Evolutionary conservation across 169 alveolate genomes (phyloP), one percentile per base, ranked within the genome.

Genomic region (Plasmodium falciparum): DNA sequence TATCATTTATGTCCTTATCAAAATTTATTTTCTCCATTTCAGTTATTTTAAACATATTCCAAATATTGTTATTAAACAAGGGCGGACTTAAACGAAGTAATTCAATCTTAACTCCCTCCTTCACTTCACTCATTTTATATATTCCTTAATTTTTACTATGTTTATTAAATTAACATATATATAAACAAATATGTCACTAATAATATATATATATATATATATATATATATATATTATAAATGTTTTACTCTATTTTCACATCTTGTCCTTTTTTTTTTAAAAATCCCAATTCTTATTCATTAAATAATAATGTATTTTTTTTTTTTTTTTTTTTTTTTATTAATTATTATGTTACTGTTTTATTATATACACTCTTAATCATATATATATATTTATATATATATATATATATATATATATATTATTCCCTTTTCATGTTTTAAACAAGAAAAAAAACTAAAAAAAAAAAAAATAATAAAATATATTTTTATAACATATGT

Each of bases 41-140:
- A 15, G 29, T 50, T 26, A 78, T 78, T 11, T 78, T 78, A 70
- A 78, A 78, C 5, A 78, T 43, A 61, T 78, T 78, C 89, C 89
- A 78, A 22, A 78, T 78, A 59, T 78, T 78, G 17, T 65, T 67
- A 47, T 59, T 66, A 20, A 78, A 47, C 0, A 47, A 49, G 4
- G 89, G 89, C 7, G 89, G 89, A 12, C 47, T 50, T 47, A 78
- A 61, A n/a, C 89, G 89, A 47, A 78, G 65, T 59, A 78, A 52
- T 26, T 78, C 89, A 49, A 78, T 59, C 67, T 78, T 65, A 47
- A 78, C 69, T 9, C 89, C 89, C 15, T 78, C 89, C 76, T 78
- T 78, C 20, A n/a, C 17, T 24, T 78, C 89, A 67, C 52, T 78
- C 89, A 78, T 78, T 65, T 65, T 78, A 15, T 78, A 9, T 33